Evolutionary conservation across 2,329 filamentous ascomycete genomes (phyloP), one percentile per base, ranked within the genome.

Genomic region (Phaeosphaeria sp.): DNA sequence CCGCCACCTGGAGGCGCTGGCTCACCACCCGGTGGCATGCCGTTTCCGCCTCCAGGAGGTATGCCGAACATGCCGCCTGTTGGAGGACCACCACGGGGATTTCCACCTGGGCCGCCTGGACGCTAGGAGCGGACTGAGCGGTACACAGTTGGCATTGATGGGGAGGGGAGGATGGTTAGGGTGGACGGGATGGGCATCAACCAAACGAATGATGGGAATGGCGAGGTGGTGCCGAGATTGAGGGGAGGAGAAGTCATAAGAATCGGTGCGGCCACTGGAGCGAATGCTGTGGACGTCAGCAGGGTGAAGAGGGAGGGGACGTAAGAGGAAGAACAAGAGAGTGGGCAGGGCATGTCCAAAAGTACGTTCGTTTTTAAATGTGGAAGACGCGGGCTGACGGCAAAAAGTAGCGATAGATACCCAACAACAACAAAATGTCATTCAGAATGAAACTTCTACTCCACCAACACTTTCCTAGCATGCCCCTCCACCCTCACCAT

Each of bases 401-500:
- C 59, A 53, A 36, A 7, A 49, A 47, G 52, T 49, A 64, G 64
- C 48, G 58, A 49, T 57, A 54, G 53, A 49, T 51, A 55, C 39
- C 21, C 17, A 33, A 46, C 55, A 18, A 48, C 9, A 48, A 30
- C 15, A 9, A 48, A 46, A 46, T 25, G 7, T 43, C 15, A 46
- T 46, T 20, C 22, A 17, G 8, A 22, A 15, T 46, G 21, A 25
- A 27, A 24, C 22, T 2, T 17, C 22, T n/a, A 22, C 22, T 24
- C n/a, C 11, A 9, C 15, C 44, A 67, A 60, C 9, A 65, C 18
- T 30, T 46, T 46, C 48, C 50, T 61, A 20, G 72, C 68, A 69
- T 74, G 86, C 9, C 66, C 74, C 58, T 77, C 77, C 0, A 86
- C 74, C 59, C 77, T 76, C 53, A 73, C 77, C 65, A 83, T 73